These are phyloP conservation scores for Physcomitrium patens DNA, from an alignment of 225 moss, liverwort and hornwort genomes.

Conservation along the genomic window DNA sequence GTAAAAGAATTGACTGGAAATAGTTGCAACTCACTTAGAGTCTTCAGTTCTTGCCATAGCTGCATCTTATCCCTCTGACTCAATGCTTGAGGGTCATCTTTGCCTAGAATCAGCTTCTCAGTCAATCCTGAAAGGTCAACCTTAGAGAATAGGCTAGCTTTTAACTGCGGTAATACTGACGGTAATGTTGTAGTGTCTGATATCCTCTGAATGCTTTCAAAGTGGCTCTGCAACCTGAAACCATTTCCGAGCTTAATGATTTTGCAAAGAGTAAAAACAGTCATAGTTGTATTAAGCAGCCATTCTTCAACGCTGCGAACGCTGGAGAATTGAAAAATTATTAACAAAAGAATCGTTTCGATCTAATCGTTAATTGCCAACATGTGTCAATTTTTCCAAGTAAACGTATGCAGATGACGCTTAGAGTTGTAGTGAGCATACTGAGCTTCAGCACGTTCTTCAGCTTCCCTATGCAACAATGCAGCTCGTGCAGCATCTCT, in stretches of 20 bases:
- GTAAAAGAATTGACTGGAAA: background rate
- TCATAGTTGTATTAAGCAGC: background rate
- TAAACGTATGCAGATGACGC: background rate
- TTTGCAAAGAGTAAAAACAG: background rate
- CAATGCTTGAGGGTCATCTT: constrained; percentile 72
- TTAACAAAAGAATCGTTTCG: background rate
- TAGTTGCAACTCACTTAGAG: constrained; percentile 60
- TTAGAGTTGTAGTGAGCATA: constrained; percentile 45
- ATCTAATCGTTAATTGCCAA: background rate
- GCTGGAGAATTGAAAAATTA: too few relatives aligned
- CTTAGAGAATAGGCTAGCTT: constrained; percentile 63
- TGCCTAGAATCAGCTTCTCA: constrained; percentile 75
- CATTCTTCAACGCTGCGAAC: background rate
- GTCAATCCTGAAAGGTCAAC: constrained; percentile 76
- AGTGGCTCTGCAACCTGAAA: constrained; percentile 84
- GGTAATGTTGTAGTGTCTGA: constrained; percentile 86
- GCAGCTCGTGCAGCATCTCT: constrained; percentile 52
- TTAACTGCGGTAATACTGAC: constrained; percentile 77
- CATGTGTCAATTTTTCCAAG: background rate
- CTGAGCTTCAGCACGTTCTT: constrained; percentile 89
- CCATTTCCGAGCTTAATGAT: constrained; percentile 16
- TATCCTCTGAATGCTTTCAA: constrained; percentile 85
- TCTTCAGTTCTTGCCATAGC: constrained; percentile 88
- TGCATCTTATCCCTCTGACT: constrained; percentile 70
- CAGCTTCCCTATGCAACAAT: constrained; percentile 66